Percentiles rank a stretch among this genome's conserved stretches.
These are phyloP conservation scores for Phaeophleospora eucalypticola DNA, from an alignment of 2,329 filamentous ascomycete species.

Conservation along the genomic window DNA sequence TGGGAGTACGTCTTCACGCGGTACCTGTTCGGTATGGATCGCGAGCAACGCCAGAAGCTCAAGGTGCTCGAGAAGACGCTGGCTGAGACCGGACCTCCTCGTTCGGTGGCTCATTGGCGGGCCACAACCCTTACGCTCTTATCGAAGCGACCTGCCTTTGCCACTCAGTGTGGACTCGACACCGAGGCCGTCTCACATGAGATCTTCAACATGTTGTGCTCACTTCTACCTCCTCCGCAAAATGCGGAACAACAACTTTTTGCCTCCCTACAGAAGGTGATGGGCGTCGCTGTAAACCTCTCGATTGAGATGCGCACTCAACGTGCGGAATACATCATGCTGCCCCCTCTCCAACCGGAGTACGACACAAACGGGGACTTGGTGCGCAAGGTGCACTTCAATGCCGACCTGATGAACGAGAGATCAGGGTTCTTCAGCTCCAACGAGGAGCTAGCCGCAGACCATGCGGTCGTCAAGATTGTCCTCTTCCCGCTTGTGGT, in stretches of 20 bases:
- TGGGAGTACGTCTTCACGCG: conserved; percentile 98
- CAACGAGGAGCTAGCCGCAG: conserved; percentile 76
- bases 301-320: conserved; percentile 97
- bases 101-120: conserved; percentile 95
- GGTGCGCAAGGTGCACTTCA: conserved; percentile 82
- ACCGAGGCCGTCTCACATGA: conserved; percentile 94
- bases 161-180: conserved; percentile 77
- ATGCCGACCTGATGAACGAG: conserved; percentile 91
- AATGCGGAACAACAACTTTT: conserved; percentile 77
- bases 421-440: conserved; percentile 66
- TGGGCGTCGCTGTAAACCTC: conserved; percentile 82
- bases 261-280: conserved; percentile 78
- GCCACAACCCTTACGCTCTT: conserved; percentile 90
- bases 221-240: conserved; percentile 79
- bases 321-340: conserved; percentile 96
- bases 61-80: conserved; percentile 92
- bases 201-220: conserved; percentile 76
- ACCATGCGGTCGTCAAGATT: conserved; percentile 75
- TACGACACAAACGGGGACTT: conserved; percentile 93
- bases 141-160: conserved; percentile 73
- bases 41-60: conserved; percentile 94
- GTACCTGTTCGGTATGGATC: conserved; percentile 97
- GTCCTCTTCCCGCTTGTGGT: conserved; percentile 95
- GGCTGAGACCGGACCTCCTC: conserved; percentile 76
- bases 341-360: conserved; percentile 88